phyloP scores from a whole-genome alignment of 2,329 filamentous ascomycete genomes.

The Nothomitra cinnamomea region DNA sequence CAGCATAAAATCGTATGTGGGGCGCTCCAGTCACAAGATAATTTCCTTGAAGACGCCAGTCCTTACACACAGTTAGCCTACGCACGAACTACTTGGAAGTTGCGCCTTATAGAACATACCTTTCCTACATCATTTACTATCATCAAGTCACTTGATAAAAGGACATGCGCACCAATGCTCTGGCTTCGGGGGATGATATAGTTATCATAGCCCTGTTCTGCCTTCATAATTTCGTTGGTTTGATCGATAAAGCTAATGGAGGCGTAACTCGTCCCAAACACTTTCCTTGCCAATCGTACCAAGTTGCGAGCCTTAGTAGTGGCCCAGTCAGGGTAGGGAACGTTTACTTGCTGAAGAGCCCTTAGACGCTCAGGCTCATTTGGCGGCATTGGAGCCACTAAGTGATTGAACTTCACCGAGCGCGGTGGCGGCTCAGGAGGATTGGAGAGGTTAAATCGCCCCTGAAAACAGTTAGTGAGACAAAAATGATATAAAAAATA shows the following conservation, averaged over 20 bases:
- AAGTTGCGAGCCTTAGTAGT: constrained; percentile 6
- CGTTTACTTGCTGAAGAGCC: constrained; percentile 12
- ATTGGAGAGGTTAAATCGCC: constrained; percentile 18
- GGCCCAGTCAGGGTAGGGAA: constrained; percentile 12
- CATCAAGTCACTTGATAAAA: constrained; percentile 19
- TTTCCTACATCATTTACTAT: constrained; percentile 19
- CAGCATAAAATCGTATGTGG: constrained; percentile 22
- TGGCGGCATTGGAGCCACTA: constrained; percentile 16
- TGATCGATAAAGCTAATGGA: constrained; percentile 21
- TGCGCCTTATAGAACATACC: constrained; percentile 12
- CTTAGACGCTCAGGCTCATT: constrained; percentile 15
- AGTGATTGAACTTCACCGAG: constrained; percentile 14
- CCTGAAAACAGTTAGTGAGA: neutral
- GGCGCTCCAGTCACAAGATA: constrained; percentile 16
- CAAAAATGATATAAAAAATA: neutral
- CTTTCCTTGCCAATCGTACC: constrained; percentile 12
- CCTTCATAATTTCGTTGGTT: constrained; percentile 18
- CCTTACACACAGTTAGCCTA: constrained; percentile 12
- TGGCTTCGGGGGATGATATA: constrained; percentile 14
- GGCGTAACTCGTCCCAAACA: constrained; percentile 15
- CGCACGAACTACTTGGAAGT: constrained; percentile 5
- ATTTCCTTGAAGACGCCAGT: constrained; percentile 21
- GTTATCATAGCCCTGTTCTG: constrained; percentile 16
- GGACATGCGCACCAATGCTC: constrained; percentile 22
- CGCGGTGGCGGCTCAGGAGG: constrained; percentile 19